Conservation (phyloP, 306 rosid species). For the Dryas octopetala region DNA sequence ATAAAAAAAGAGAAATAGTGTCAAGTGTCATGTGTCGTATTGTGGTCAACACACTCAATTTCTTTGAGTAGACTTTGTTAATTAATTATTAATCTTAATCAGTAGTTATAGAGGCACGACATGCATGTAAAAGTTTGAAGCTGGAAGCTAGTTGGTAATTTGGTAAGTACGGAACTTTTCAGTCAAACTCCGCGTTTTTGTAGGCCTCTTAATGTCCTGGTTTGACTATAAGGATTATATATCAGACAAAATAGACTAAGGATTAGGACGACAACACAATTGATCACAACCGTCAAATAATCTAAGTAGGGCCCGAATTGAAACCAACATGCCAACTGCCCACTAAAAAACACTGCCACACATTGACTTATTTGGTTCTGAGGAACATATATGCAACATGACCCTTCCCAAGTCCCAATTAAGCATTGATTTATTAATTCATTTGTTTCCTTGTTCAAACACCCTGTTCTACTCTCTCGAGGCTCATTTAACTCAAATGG, state of each 20-base stretch:
- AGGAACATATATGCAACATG: not conserved
- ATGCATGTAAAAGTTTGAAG: not conserved
- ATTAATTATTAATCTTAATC: no score
- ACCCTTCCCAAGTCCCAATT: not conserved
- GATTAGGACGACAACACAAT: no score
- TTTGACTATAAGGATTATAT: not conserved
- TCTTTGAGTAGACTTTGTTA: not conserved
- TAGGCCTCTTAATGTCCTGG: not conserved
- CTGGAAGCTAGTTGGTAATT: not conserved
- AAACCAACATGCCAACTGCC: no score
- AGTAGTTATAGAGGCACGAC: not conserved
- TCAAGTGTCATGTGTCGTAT: no score
- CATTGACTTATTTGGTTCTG: no score
- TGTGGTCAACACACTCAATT: not conserved
- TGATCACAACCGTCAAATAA: not conserved
- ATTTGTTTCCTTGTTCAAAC: not conserved
- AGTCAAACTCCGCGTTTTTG: not conserved
- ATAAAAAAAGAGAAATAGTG: no score
- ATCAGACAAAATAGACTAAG: no score
- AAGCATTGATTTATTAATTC: no score
- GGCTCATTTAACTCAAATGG: not conserved
- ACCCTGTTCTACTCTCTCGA: not conserved
- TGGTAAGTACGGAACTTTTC: not conserved
- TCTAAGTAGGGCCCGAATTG: not conserved
- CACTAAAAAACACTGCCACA: no score